Evolutionary conservation across 2,329 filamentous ascomycete genomes (phyloP), one percentile per base, ranked within the genome.

Genomic region (Ophiocordyceps camponoti-floridani): DNA sequence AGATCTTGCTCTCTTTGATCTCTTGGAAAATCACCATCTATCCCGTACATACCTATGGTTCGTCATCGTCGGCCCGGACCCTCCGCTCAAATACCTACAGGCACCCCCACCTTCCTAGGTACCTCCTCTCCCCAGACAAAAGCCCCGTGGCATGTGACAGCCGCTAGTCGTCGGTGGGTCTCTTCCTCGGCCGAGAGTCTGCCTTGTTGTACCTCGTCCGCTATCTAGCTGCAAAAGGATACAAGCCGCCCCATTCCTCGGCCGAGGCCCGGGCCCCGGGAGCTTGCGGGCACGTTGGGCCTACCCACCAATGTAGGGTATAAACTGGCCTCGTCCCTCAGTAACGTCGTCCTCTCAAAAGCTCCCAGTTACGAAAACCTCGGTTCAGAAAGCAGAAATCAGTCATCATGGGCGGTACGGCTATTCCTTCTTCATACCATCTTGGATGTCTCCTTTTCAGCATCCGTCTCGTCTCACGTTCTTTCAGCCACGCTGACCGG

Each of bases 381-480:
- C 41, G 30, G n/a, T 31, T 23, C 40, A 44, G 23, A 43, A 41
- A 6, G 10, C 3, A 8, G 14, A 30, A 4, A 42, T 26, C 40
- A 27, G 28, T 30, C 28, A 62, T 51, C 48, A 63, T 63, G 61
- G 61, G 61, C 52, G 61, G 61, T 63, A 53, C 50, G 61, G 59
- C 31, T 5, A 23, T 11, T 51, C 28, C 28, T 7, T 12, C n/a
- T 9, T 30, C 28, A 4, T 30, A 8, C 8, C n/a, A n/a, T 12
- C 28, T 30, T 4, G 28, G 3, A 14, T 35, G 12, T 18, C 37
- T 18, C 54, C 46, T 54, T 23, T 23, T 3, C 23, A 23, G 23
- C 23, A 23, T 23, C 23, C 23, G 23, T 23, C 23, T 23, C 23
- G n/a, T 46, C 31, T 27, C 3, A n/a, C n/a, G n/a, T n/a, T 10